Conservation (phyloP, 805 yeast species). For the Cyberlindnera japonica region DNA sequence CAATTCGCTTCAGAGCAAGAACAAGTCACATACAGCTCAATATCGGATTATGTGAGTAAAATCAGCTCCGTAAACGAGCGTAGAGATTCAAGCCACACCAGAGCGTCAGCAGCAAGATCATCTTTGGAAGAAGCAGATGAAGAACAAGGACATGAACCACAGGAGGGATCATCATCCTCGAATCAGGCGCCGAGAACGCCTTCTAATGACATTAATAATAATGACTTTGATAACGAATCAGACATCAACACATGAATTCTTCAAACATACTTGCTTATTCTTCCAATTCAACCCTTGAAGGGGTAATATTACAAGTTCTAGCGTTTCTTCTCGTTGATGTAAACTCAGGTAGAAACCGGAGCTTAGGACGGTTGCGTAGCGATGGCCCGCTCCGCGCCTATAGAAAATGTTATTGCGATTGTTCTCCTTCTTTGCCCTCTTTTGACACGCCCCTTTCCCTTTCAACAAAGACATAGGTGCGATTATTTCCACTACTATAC, state of each 20-base stretch:
- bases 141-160: not conserved
- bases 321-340: too few relatives aligned
- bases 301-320: too few relatives aligned
- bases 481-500: too few relatives aligned
- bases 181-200: not conserved
- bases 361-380: too few relatives aligned
- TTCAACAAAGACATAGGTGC: too few relatives aligned
- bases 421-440: too few relatives aligned
- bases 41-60: constrained; percentile 23
- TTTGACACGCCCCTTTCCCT: too few relatives aligned
- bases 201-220: not conserved
- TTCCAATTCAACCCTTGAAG: too few relatives aligned
- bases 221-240: not conserved
- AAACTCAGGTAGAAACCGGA: too few relatives aligned
- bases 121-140: not conserved
- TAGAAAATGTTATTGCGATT: too few relatives aligned
- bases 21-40: constrained; percentile 6
- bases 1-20: constrained; percentile 2
- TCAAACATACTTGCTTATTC: too few relatives aligned
- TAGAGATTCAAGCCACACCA: not conserved
- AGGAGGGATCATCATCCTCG: not conserved
- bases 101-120: not conserved
- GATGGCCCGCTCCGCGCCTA: too few relatives aligned
- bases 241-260: not conserved
- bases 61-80: constrained; percentile 16